phyloP scores from a whole-genome alignment of 2,329 filamentous ascomycete genomes.

The Rhynchosporium secalis region DNA sequence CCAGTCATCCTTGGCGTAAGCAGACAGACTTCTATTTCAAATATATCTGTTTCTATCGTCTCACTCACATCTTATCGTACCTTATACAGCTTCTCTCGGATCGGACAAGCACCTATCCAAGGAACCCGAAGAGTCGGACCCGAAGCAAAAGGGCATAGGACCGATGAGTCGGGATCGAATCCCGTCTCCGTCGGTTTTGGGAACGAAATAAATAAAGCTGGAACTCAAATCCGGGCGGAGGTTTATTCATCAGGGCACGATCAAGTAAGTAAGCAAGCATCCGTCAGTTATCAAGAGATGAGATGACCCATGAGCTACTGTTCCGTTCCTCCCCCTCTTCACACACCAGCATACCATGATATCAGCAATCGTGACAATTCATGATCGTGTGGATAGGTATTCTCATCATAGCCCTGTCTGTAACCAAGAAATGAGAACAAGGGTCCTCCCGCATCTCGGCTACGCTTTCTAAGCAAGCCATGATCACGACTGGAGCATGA shows the following conservation, averaged over 20 bases:
- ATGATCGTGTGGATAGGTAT: not conserved
- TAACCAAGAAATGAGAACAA: not conserved
- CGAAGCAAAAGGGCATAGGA: no score
- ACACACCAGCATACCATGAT: not conserved
- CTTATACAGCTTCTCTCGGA: no score
- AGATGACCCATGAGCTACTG: not conserved
- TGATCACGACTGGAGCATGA: not conserved
- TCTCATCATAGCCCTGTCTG: not conserved
- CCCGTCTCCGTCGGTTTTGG: no score
- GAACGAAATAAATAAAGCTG: not conserved
- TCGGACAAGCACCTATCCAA: no score
- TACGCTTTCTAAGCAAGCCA: constrained; percentile 15
- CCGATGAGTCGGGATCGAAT: no score
- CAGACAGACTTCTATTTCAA: not conserved
- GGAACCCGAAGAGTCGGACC: no score
- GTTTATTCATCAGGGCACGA: no score
- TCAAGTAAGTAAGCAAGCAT: no score
- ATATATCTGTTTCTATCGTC: not conserved
- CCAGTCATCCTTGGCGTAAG: no score
- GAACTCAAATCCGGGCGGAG: not conserved
- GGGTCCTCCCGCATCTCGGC: constrained; percentile 7
- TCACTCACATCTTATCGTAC: not conserved
- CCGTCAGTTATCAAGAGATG: no score
- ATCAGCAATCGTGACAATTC: constrained; percentile 1
- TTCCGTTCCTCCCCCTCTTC: not conserved